Evolutionary conservation across 441 rosid genomes (phyloP).

Genomic region (Gossypium lobatum): DNA sequence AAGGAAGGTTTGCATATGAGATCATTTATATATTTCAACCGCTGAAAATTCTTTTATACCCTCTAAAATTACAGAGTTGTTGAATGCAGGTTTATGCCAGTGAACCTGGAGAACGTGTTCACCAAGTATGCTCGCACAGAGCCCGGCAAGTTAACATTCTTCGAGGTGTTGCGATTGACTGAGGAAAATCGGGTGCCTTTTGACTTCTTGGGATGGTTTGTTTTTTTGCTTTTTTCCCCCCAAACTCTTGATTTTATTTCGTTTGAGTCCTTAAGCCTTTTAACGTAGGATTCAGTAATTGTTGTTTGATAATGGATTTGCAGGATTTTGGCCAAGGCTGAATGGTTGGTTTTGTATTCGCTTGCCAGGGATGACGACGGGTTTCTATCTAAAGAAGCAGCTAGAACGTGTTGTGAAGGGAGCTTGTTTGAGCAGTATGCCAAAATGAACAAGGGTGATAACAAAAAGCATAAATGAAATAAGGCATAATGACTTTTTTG

Average conservation of each 20-base stretch:
- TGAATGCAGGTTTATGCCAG: conserved; percentile 34
- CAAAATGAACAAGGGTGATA: conserved; percentile 30
- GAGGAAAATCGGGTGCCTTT: conserved; percentile 34
- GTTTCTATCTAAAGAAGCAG: conserved; percentile 60
- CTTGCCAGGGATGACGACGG: conserved; percentile 74
- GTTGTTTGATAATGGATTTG: not conserved
- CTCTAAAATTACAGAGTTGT: not conserved
- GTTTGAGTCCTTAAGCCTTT: not conserved
- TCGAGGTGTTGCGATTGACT: conserved; percentile 52
- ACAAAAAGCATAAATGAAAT: not conserved
- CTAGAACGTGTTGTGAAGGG: conserved; percentile 67
- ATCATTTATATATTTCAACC: too few species aligned
- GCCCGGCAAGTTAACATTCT: conserved; percentile 34
- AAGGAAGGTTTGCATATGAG: conserved; percentile 51
- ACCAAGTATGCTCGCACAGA: conserved; percentile 46
- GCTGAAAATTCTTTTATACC: not conserved
- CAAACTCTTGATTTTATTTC: not conserved
- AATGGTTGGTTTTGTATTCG: conserved; percentile 50
- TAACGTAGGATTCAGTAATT: too few species aligned
- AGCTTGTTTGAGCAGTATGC: conserved; percentile 65
- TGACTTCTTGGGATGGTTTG: conserved; percentile 48
- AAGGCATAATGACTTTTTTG: too few species aligned
- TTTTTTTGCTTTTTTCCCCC: not conserved
- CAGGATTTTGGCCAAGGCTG: conserved; percentile 50
- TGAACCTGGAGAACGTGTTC: conserved; percentile 40